Conservation (phyloP, 2,329 filamentous ascomycete species). For the Diplodia intermedia region DNA sequence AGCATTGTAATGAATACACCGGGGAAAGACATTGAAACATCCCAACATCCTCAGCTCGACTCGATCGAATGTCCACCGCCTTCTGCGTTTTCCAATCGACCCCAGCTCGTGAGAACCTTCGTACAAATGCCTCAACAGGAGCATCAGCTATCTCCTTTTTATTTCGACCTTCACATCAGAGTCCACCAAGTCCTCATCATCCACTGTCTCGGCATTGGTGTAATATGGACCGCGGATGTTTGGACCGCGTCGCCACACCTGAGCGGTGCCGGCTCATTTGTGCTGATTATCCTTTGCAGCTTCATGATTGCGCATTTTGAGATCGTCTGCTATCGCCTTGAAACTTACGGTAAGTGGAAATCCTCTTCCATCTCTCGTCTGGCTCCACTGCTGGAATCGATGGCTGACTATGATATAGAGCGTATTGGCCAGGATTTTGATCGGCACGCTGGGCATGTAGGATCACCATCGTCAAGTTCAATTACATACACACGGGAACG, state of each 20-base stretch:
- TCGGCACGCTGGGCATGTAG: neutral
- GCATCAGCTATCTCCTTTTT: neutral
- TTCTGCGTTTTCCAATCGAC: neutral
- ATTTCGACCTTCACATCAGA: neutral
- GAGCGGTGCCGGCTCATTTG: neutral
- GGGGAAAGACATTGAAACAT: neutral
- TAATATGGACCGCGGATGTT: neutral
- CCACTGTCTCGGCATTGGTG: neutral
- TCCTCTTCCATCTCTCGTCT: neutral
- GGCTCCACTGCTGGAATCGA: neutral
- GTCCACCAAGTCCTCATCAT: neutral
- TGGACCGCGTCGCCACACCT: neutral
- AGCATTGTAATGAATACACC: neutral
- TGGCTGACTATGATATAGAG: neutral
- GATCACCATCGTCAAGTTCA: neutral
- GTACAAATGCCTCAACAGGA: neutral
- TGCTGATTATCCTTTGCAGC: neutral
- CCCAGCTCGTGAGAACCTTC: neutral
- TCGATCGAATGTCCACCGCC: neutral
- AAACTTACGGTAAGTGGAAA: neutral
- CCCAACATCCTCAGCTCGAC: neutral
- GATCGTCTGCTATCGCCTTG: neutral
- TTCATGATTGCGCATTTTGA: conserved; percentile 4
- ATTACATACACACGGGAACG: neutral
- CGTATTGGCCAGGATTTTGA: neutral